Evolutionary conservation across 2,329 filamentous ascomycete species (phyloP).

Genomic region (Endoconidiophora laricicola): DNA sequence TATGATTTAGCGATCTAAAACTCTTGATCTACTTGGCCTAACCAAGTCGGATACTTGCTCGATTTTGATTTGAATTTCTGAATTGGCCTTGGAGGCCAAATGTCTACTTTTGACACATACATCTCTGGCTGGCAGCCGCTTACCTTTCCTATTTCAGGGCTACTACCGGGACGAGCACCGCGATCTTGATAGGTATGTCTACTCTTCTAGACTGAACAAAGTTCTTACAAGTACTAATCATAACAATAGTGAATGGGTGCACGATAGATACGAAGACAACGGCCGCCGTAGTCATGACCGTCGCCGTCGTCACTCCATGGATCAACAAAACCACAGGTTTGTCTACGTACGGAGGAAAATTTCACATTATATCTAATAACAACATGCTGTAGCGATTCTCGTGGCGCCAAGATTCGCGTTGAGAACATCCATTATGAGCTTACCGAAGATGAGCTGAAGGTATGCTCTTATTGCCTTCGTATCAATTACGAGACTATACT

Average conservation of each 20-base stretch:
- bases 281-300: slow-evolving; percentile 30
- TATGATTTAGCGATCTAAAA: background rate
- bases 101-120: slow-evolving; percentile 3
- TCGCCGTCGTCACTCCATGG: slow-evolving; percentile 24
- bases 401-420: slow-evolving; percentile 58
- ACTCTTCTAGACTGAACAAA: background rate
- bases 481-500: background rate
- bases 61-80: slow-evolving; percentile 1
- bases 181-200: slow-evolving; percentile 52
- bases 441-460: slow-evolving; percentile 66
- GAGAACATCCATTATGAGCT: slow-evolving; percentile 90
- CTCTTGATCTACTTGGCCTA: background rate
- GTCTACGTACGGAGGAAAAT: background rate
- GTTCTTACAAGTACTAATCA: background rate
- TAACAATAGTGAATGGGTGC: slow-evolving; percentile 65
- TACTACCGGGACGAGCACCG: slow-evolving; percentile 41
- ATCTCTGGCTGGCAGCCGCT: slow-evolving; percentile 12
- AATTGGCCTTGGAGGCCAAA: background rate
- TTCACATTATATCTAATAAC: background rate
- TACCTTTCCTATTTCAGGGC: slow-evolving; percentile 32
- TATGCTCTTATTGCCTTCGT: slow-evolving; percentile 22
- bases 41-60: slow-evolving; percentile 1
- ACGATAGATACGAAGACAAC: slow-evolving; percentile 73
- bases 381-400: slow-evolving; percentile 26
- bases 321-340: slow-evolving; percentile 7